Evolutionary conservation across 371 early-diverging fungal species (phyloP).

Genomic region (Saksenaea oblongispora): DNA sequence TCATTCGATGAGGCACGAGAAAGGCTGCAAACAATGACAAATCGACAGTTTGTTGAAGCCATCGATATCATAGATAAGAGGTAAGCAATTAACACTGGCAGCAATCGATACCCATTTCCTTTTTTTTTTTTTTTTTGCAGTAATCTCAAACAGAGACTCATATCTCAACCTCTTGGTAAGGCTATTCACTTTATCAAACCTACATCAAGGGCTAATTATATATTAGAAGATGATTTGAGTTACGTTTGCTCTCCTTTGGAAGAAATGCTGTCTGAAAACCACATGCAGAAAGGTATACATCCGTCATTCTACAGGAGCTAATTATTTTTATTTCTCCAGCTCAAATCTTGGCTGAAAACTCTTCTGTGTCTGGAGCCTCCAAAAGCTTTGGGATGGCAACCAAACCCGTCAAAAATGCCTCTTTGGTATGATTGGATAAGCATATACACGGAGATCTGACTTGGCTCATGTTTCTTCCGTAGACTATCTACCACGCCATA

Average conservation of each 20-base stretch:
- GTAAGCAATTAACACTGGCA: constrained; percentile 12
- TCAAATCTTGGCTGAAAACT: constrained; percentile 6
- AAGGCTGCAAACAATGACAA: constrained; percentile 48
- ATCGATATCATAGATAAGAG: constrained; percentile 49
- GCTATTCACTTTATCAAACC: background rate
- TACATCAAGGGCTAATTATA: background rate
- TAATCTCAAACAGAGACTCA: background rate
- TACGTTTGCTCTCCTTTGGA: constrained; percentile 20
- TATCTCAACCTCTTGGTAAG: background rate
- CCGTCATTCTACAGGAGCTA: background rate
- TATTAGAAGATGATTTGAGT: background rate
- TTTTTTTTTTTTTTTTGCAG: background rate
- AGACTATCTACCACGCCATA: constrained; percentile 15
- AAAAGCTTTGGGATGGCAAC: constrained; percentile 11
- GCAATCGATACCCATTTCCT: background rate
- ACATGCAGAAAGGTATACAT: constrained; percentile 25
- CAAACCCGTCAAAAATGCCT: background rate
- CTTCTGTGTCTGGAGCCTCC: constrained; percentile 1
- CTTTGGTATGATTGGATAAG: background rate
- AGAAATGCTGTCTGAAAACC: constrained; percentile 9
- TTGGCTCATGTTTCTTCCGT: background rate
- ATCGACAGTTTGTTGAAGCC: constrained; percentile 36
- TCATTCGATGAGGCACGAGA: constrained; percentile 47
- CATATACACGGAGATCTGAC: background rate
- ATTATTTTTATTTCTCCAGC: constrained; percentile 6